Percentiles rank a stretch among this genome's conserved stretches.
Evolutionary conservation across 2,329 filamentous ascomycete species (phyloP).

Genomic region (Colletotrichum salicis): DNA sequence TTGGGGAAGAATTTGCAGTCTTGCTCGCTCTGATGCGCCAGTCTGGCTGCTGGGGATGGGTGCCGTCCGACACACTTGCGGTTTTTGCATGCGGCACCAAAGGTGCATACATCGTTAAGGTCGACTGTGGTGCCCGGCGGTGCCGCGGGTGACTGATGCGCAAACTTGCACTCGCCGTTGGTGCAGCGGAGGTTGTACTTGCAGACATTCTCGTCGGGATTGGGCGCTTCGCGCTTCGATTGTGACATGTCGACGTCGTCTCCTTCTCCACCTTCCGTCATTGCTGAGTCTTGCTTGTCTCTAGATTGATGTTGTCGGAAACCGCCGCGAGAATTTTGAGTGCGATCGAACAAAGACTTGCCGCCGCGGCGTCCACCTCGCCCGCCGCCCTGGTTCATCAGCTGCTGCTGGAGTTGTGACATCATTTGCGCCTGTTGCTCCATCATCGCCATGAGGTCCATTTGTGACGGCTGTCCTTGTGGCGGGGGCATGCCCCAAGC

Average conservation of each 20-base stretch:
- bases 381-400: conserved; percentile 63
- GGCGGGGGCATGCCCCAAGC: conserved; percentile 57
- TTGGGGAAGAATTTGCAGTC: conserved; percentile 93
- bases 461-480: conserved; percentile 56
- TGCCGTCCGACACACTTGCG: conserved; percentile 91
- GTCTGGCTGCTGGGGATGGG: conserved; percentile 86
- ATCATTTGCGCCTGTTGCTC: conserved; percentile 92
- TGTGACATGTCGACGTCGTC: conserved; percentile 74
- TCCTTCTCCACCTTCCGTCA: conserved; percentile 48
- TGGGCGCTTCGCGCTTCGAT: conserved; percentile 63
- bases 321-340: conserved; percentile 67
- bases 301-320: conserved; percentile 58
- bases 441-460: conserved; percentile 77
- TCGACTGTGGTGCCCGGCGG: conserved; percentile 82
- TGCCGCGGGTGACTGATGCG: conserved; percentile 92
- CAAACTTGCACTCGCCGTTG: conserved; percentile 90
- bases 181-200: conserved; percentile 90
- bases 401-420: conserved; percentile 75
- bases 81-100: conserved; percentile 94
- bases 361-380: conserved; percentile 56
- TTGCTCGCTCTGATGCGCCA: conserved; percentile 82
- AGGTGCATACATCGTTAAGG: conserved; percentile 81
- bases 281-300: conserved; percentile 46
- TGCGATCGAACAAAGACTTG: conserved; percentile 79
- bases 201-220: conserved; percentile 78